A percentile compares a stretch with the other conserved stretches of the same genome.
These are phyloP conservation scores for Dendrobium officinale DNA, from an alignment of 106 monocot genomes.

Conservation along the genomic window DNA sequence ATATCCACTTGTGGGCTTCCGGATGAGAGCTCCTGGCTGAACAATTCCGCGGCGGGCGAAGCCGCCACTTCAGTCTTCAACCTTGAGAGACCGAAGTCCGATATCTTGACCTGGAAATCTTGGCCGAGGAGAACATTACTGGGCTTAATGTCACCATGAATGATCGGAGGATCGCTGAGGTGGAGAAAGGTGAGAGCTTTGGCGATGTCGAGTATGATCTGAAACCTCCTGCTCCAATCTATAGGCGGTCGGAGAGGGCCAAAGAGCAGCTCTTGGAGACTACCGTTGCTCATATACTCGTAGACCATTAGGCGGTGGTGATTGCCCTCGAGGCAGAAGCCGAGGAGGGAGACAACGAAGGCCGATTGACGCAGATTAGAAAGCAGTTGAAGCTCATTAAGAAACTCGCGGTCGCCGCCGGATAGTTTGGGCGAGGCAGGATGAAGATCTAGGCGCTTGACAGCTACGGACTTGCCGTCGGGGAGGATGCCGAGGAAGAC, in stretches of 20 bases:
- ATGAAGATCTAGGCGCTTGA: slow-evolving; percentile 23
- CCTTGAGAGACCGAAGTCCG: slow-evolving; percentile 69
- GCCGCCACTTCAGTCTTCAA: slow-evolving; percentile 25
- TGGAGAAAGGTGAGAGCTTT: slow-evolving; percentile 54
- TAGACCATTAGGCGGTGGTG: slow-evolving; percentile 34
- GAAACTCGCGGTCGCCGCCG: slow-evolving; percentile 17
- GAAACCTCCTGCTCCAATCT: slow-evolving; percentile 30
- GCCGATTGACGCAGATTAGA: slow-evolving; percentile 29
- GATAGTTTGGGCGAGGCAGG: too few relatives aligned
- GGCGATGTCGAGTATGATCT: slow-evolving; percentile 50
- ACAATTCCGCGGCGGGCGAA: too few relatives aligned
- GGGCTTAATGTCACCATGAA: slow-evolving; percentile 92
- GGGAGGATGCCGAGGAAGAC: slow-evolving; percentile 42
- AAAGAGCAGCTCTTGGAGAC: slow-evolving; percentile 52
- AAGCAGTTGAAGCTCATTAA: slow-evolving; percentile 41
- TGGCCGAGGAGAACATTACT: slow-evolving; percentile 65
- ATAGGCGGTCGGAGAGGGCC: not conserved
- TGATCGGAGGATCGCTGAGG: slow-evolving; percentile 65
- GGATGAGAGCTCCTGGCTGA: too few relatives aligned
- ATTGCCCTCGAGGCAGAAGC: slow-evolving; percentile 35
- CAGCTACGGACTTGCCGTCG: slow-evolving; percentile 33
- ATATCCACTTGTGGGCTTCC: slow-evolving; percentile 6
- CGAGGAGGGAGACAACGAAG: slow-evolving; percentile 46
- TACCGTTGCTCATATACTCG: slow-evolving; percentile 47
- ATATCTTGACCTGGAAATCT: slow-evolving; percentile 57